Percentiles rank a stretch among this genome's conserved stretches.
Evolutionary conservation across 2,329 filamentous ascomycete genomes (phyloP).

Genomic region (Penicillium brasilianum): DNA sequence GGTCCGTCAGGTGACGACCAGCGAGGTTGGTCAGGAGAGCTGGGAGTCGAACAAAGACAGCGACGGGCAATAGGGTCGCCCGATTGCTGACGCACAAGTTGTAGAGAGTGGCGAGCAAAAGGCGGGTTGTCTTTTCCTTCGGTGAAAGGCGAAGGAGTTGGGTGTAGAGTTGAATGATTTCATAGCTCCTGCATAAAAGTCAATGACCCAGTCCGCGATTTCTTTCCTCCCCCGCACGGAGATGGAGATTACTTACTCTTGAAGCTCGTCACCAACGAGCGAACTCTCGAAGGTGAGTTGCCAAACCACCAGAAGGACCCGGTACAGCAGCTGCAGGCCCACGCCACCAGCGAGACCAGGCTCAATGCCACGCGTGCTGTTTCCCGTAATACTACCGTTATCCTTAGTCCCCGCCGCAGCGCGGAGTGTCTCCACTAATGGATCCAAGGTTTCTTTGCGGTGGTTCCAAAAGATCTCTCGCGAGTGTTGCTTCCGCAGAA

Average conservation of each 20-base stretch:
- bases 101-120: slow-evolving; percentile 85
- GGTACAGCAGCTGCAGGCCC: slow-evolving; percentile 89
- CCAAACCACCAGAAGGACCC: slow-evolving; percentile 92
- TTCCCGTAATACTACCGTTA: slow-evolving; percentile 63
- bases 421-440: slow-evolving; percentile 78
- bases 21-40: slow-evolving; percentile 63
- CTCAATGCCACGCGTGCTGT: slow-evolving; percentile 70
- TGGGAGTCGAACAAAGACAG: slow-evolving; percentile 82
- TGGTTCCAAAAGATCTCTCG: slow-evolving; percentile 90
- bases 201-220: slow-evolving; percentile 23
- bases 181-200: slow-evolving; percentile 72
- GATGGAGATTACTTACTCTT: slow-evolving; percentile 49
- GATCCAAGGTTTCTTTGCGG: slow-evolving; percentile 79
- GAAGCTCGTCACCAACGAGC: slow-evolving; percentile 75
- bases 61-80: slow-evolving; percentile 74
- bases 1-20: slow-evolving; percentile 56
- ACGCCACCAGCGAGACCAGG: slow-evolving; percentile 72
- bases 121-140: slow-evolving; percentile 95
- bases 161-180: slow-evolving; percentile 89
- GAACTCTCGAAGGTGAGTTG: slow-evolving; percentile 88
- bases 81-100: slow-evolving; percentile 81
- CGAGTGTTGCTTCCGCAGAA: slow-evolving; percentile 75
- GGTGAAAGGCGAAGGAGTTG: slow-evolving; percentile 89
- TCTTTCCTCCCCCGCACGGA: background rate
- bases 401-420: slow-evolving; percentile 76